A percentile compares a stretch with the other conserved stretches of the same genome.
These are phyloP conservation scores for Rhodotorula toruloides DNA, from an alignment of 768 basidiomycete genomes.

Conservation along the genomic window DNA sequence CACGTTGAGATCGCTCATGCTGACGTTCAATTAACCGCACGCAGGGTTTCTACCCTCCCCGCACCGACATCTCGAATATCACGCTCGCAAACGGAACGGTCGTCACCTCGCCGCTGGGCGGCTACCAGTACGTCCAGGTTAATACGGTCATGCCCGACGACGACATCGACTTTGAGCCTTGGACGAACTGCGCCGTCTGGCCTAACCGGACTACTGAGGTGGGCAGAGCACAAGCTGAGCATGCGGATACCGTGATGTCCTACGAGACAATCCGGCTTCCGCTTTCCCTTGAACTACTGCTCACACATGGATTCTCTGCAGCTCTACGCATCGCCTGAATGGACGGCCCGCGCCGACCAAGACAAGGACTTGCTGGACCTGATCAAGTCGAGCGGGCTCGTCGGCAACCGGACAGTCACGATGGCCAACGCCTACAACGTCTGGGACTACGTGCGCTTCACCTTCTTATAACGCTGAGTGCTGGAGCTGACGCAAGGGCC, in stretches of 20 bases:
- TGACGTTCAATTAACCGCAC: fast-evolving
- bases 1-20: no score
- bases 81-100: constrained; percentile 64
- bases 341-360: constrained; percentile 20
- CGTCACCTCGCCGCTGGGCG: constrained; percentile 58
- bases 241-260: background rate
- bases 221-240: no score
- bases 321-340: constrained; percentile 55
- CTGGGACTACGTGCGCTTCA: constrained; percentile 21
- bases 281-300: background rate
- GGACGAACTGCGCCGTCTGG: constrained; percentile 28
- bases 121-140: constrained; percentile 59
- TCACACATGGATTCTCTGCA: background rate
- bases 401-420: constrained; percentile 37
- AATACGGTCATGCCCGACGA: constrained; percentile 33
- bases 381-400: constrained; percentile 26
- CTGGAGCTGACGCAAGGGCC: constrained; percentile 51
- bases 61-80: constrained; percentile 46
- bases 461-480: background rate
- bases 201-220: constrained; percentile 56
- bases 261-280: background rate
- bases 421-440: constrained; percentile 42
- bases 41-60: constrained; percentile 58
- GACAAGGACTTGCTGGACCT: constrained; percentile 28
- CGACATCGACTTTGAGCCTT: constrained; percentile 34